These are phyloP conservation scores for Cryptococcus jaspeensis DNA, from an alignment of 1,284 basidiomycete genomes.

Conservation along the genomic window DNA sequence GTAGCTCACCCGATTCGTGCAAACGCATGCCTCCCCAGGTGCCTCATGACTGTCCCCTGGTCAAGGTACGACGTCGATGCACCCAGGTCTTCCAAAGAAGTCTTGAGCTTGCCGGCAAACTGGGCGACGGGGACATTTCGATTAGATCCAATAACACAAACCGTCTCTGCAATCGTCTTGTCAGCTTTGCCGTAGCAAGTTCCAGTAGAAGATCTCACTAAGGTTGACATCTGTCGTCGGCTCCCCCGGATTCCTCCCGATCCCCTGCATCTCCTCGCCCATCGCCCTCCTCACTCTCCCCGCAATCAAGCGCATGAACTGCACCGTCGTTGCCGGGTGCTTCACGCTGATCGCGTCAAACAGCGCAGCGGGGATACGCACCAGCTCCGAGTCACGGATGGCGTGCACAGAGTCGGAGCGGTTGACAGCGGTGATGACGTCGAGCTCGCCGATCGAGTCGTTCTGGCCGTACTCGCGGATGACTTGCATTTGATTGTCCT, in stretches of 20 bases:
- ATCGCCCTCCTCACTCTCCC: constrained; percentile 83
- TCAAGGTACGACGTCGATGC: constrained; percentile 85
- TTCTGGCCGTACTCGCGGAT: constrained; percentile 92
- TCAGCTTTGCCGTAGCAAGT: background rate
- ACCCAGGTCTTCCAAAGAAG: constrained; percentile 81
- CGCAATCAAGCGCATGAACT: constrained; percentile 93
- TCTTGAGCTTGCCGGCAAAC: constrained; percentile 84
- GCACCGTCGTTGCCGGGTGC: constrained; percentile 92
- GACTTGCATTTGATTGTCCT: constrained; percentile 71
- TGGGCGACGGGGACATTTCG: constrained; percentile 80
- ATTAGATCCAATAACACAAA: constrained; percentile 56
- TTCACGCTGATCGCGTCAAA: constrained; percentile 94
- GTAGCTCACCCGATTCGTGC: constrained; percentile 66
- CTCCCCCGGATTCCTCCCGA: constrained; percentile 39
- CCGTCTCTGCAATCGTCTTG: constrained; percentile 32
- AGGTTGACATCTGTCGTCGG: constrained; percentile 62
- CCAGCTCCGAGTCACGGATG: constrained; percentile 97
- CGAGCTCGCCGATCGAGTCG: constrained; percentile 71
- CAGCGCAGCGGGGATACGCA: constrained; percentile 92
- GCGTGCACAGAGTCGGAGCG: constrained; percentile 91
- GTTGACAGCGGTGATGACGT: constrained; percentile 90
- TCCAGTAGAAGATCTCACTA: constrained; percentile 79
- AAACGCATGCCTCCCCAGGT: constrained; percentile 89
- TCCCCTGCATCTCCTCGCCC: constrained; percentile 50
- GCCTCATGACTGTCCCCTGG: constrained; percentile 83